phyloP scores from a whole-genome alignment of 2,329 filamentous ascomycete genomes.

The Fusarium sp. region DNA sequence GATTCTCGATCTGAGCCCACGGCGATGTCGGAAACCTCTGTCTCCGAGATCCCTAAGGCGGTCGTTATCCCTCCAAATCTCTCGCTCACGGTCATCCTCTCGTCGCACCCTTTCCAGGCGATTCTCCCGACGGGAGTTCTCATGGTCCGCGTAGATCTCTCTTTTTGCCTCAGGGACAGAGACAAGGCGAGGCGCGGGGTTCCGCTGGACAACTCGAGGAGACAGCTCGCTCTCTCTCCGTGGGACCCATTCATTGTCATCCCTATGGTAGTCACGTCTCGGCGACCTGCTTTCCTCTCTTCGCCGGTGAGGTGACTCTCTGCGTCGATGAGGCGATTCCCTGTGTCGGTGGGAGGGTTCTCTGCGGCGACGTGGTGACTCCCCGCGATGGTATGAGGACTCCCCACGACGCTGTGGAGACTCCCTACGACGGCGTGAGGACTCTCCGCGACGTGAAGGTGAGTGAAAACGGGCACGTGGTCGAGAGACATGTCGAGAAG shows the following conservation, averaged over 20 bases:
- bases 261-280: slow-evolving; percentile 12
- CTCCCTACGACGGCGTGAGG: neutral
- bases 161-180: slow-evolving; percentile 28
- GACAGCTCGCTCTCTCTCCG: slow-evolving; percentile 9
- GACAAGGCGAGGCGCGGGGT: slow-evolving; percentile 29
- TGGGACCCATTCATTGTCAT: slow-evolving; percentile 19
- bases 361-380: neutral
- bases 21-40: slow-evolving; percentile 23
- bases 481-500: neutral
- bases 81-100: slow-evolving; percentile 14
- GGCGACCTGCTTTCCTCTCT: slow-evolving; percentile 18
- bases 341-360: neutral
- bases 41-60: slow-evolving; percentile 30
- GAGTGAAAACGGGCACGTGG: slow-evolving; percentile 25
- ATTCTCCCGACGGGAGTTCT: slow-evolving; percentile 13
- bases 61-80: slow-evolving; percentile 25
- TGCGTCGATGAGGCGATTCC: neutral
- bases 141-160: slow-evolving; percentile 23
- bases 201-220: slow-evolving; percentile 37
- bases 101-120: slow-evolving; percentile 33
- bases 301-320: neutral
- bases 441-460: slow-evolving; percentile 2
- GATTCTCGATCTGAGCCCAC: slow-evolving; percentile 20
- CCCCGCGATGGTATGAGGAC: neutral
- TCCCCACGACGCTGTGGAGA: neutral